These are phyloP conservation scores for Polyporus arcularius DNA, from an alignment of 768 basidiomycete genomes.

Conservation along the genomic window DNA sequence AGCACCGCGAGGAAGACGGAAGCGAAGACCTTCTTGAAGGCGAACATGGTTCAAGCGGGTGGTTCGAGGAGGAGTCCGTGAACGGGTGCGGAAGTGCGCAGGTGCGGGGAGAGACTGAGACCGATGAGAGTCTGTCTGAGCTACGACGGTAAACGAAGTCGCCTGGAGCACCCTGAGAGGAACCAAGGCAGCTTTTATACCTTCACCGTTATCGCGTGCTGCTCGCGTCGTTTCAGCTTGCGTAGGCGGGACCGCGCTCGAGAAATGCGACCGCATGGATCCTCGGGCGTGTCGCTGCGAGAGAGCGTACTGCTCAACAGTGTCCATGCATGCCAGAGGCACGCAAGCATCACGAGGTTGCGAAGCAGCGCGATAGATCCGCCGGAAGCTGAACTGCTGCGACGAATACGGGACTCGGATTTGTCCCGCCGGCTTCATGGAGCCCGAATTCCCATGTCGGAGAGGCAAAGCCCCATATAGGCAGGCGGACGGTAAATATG, in stretches of 20 bases:
- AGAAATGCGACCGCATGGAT: not conserved
- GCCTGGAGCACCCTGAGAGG: constrained; percentile 6
- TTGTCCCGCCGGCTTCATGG: not conserved
- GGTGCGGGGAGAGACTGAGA: constrained; percentile 10
- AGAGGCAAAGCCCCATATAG: too few relatives aligned
- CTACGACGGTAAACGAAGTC: constrained; percentile 14
- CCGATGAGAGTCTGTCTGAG: constrained; percentile 19
- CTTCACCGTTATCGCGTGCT: not conserved
- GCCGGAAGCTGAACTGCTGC: not conserved
- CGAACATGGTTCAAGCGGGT: constrained; percentile 7
- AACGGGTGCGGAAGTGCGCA: constrained; percentile 4
- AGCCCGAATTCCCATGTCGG: too few relatives aligned
- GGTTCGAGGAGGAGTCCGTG: not conserved
- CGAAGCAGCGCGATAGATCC: not conserved
- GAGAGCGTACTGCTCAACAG: not conserved
- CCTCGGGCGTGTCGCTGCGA: not conserved
- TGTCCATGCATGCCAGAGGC: not conserved
- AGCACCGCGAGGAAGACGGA: constrained; percentile 21
- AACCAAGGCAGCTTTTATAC: constrained; percentile 1
- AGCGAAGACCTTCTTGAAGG: constrained; percentile 18
- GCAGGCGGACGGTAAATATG: too few relatives aligned
- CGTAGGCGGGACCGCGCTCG: not conserved
- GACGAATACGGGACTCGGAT: not conserved
- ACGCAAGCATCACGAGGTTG: constrained; percentile 7
- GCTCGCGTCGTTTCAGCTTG: not conserved